Conservation (phyloP, 2,329 filamentous ascomycete species). For the Pyrenochaeta sp. region DNA sequence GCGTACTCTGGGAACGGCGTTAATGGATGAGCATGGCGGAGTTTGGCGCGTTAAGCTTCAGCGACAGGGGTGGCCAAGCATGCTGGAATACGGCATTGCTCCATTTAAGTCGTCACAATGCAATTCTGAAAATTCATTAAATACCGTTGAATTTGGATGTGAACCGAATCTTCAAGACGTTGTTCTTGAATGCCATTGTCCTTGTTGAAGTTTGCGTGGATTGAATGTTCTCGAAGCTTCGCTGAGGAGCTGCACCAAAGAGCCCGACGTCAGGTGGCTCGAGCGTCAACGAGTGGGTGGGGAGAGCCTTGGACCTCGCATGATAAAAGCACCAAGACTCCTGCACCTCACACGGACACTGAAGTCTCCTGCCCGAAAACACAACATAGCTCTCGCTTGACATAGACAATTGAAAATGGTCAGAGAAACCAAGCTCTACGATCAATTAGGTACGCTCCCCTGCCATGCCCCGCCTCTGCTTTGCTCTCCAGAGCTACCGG, state of each 20-base stretch:
- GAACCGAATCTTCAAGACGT: too few relatives aligned
- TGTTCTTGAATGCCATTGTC: constrained; percentile 8
- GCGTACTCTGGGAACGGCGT: constrained; percentile 43
- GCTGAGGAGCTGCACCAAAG: constrained; percentile 14
- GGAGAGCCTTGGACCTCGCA: constrained; percentile 35
- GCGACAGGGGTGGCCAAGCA: constrained; percentile 33
- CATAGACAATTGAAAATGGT: constrained; percentile 70
- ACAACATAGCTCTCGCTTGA: constrained; percentile 16
- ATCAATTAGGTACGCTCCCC: constrained; percentile 66
- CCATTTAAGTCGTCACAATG: constrained; percentile 27
- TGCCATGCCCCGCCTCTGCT: constrained; percentile 30
- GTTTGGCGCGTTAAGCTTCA: constrained; percentile 42
- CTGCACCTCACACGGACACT: constrained; percentile 20
- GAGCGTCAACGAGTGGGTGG: constrained; percentile 34
- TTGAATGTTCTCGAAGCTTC: constrained; percentile 51
- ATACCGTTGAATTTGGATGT: too few relatives aligned
- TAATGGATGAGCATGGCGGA: constrained; percentile 39
- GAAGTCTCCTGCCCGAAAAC: constrained; percentile 16
- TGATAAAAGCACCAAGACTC: constrained; percentile 37
- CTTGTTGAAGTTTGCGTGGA: constrained; percentile 12
- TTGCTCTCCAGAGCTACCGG: constrained; percentile 12
- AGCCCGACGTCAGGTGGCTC: constrained; percentile 24
- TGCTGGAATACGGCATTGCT: constrained; percentile 28
- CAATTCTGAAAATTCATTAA: constrained; percentile 25
- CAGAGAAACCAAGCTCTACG: constrained; percentile 94